Conservation (phyloP, 495 filamentous ascomycete species). For the Sordaria brevicollis region DNA sequence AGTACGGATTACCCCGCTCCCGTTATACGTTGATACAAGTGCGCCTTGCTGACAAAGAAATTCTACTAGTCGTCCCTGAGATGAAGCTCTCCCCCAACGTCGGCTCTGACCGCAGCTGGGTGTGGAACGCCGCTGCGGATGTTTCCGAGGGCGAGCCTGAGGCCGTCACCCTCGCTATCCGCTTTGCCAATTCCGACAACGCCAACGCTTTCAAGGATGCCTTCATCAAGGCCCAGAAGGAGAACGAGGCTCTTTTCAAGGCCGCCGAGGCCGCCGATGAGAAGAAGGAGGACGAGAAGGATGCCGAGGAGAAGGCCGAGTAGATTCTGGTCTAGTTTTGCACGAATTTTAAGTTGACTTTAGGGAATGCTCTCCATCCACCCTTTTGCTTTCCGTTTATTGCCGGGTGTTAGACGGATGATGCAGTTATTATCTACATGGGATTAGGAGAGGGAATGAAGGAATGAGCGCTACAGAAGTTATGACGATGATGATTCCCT, state of each 20-base stretch:
- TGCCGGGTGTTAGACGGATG: background rate
- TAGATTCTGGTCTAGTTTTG: background rate
- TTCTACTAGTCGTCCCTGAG: conserved; percentile 75
- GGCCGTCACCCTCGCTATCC: conserved; percentile 90
- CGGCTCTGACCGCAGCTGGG: conserved; percentile 95
- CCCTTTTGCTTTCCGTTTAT: background rate
- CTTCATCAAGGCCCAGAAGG: conserved; percentile 95
- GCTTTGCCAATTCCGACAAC: conserved; percentile 96
- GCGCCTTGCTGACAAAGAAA: conserved; percentile 1
- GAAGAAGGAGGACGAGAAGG: conserved; percentile 14
- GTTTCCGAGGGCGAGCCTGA: conserved; percentile 97
- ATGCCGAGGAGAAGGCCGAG: conserved; percentile 17
- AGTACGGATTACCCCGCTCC: conserved; percentile 46
- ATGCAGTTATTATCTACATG: background rate
- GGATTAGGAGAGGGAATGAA: background rate
- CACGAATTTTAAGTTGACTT: background rate
- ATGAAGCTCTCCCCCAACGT: conserved; percentile 99
- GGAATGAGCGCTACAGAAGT: background rate
- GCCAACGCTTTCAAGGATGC: conserved; percentile 97
- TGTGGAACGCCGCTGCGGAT: conserved; percentile 97
- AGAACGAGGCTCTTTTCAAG: conserved; percentile 78
- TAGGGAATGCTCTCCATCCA: background rate
- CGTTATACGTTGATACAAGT: background rate
- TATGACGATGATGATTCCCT: background rate
- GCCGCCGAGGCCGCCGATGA: conserved; percentile 30